Evolutionary conservation across 768 basidiomycete species (phyloP).

Genomic region (Crepidotus variabilis): DNA sequence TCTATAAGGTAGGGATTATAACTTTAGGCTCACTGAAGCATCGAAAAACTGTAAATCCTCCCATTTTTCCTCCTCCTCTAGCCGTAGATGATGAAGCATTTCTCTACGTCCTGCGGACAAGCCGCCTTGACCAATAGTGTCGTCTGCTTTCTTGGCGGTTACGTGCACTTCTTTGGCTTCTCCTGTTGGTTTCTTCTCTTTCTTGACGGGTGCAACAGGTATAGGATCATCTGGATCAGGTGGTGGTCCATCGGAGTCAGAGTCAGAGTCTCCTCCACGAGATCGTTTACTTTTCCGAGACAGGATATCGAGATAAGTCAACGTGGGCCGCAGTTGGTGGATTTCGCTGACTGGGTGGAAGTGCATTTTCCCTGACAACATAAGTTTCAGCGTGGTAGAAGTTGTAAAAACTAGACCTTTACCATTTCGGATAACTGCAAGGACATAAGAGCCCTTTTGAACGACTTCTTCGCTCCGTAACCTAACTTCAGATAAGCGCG

Average conservation of each 20-base stretch:
- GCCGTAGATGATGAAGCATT: slow-evolving; percentile 68
- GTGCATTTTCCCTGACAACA: slow-evolving; percentile 58
- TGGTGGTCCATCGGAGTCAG: slow-evolving; percentile 75
- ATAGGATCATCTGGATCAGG: slow-evolving; percentile 73
- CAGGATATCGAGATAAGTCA: slow-evolving; percentile 76
- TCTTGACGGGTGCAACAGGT: slow-evolving; percentile 42
- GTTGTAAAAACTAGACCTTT: slow-evolving; percentile 18
- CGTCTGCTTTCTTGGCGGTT: slow-evolving; percentile 66
- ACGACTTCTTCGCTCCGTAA: slow-evolving; percentile 70
- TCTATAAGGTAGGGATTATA: neutral
- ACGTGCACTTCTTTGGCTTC: slow-evolving; percentile 78
- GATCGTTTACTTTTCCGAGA: slow-evolving; percentile 58
- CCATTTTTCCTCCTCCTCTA: slow-evolving; percentile 80
- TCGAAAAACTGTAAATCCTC: slow-evolving; percentile 63
- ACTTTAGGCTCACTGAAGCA: slow-evolving; percentile 45
- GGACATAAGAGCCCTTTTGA: slow-evolving; percentile 63
- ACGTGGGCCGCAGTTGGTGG: slow-evolving; percentile 78
- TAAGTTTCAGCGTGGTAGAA: slow-evolving; percentile 8
- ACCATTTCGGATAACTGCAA: slow-evolving; percentile 79
- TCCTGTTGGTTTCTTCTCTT: slow-evolving; percentile 55
- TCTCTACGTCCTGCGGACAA: slow-evolving; percentile 71
- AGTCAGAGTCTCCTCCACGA: slow-evolving; percentile 51
- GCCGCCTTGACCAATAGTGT: slow-evolving; percentile 55
- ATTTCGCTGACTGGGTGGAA: slow-evolving; percentile 76
- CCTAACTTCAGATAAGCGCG: slow-evolving; percentile 66